phyloP scores from a whole-genome alignment of 2,329 filamentous ascomycete species.

The Emericellopsis atlantica region DNA sequence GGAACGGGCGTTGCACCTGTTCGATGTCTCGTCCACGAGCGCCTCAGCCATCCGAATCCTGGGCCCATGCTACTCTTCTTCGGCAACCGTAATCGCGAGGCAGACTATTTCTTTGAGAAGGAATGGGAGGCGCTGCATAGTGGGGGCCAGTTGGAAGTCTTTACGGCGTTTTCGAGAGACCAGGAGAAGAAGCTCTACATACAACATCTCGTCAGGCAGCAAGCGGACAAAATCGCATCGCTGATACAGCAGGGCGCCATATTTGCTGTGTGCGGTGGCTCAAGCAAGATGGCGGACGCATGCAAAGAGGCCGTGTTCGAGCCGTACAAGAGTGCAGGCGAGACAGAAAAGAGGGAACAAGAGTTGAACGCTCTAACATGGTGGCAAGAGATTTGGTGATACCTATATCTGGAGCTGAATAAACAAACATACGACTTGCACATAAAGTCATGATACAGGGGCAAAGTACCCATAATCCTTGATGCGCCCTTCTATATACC shows the following conservation, averaged over 20 bases:
- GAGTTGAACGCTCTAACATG: conserved; percentile 23
- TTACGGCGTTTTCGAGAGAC: conserved; percentile 36
- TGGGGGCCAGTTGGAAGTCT: conserved; percentile 15
- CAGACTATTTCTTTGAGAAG: conserved; percentile 70
- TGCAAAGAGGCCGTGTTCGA: conserved; percentile 39
- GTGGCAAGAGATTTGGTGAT: conserved; percentile 49
- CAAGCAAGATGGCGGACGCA: conserved; percentile 43
- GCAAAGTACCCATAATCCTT: too few species aligned
- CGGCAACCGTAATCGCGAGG: conserved; percentile 60
- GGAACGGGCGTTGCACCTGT: conserved; percentile 84
- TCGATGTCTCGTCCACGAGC: conserved; percentile 67
- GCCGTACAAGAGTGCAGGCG: conserved; percentile 25
- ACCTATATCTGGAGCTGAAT: neutral
- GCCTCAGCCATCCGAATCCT: conserved; percentile 20
- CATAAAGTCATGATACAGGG: too few species aligned
- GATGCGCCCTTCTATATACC: too few species aligned
- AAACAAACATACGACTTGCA: conserved; percentile 1
- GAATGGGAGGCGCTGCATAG: conserved; percentile 48
- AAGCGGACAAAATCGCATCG: conserved; percentile 18
- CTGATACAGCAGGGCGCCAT: conserved; percentile 26
- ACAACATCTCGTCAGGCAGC: conserved; percentile 36
- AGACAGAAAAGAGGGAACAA: conserved; percentile 23
- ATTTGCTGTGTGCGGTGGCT: conserved; percentile 42
- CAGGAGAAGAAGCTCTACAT: conserved; percentile 39
- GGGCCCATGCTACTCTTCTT: conserved; percentile 57